Percentiles rank a stretch among this genome's conserved stretches.
phyloP scores from a whole-genome alignment of 495 filamentous ascomycete species.

The Aspergillus steynii region DNA sequence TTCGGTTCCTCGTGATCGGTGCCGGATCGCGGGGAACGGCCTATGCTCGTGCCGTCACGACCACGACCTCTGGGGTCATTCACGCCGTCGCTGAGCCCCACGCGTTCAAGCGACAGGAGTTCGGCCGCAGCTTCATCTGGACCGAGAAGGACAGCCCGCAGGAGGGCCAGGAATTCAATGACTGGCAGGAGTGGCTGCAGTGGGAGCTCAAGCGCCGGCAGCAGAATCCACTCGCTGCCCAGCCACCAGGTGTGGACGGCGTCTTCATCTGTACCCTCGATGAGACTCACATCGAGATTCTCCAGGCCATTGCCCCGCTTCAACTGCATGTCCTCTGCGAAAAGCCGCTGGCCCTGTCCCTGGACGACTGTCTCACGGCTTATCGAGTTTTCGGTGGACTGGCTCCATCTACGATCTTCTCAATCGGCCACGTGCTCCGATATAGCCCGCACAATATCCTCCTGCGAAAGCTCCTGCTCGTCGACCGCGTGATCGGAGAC shows the following conservation, averaged over 20 bases:
- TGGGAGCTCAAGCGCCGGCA: slow-evolving; percentile 61
- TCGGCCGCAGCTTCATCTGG: slow-evolving; percentile 72
- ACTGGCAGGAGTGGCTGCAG: slow-evolving; percentile 71
- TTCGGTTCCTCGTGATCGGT: slow-evolving; percentile 75
- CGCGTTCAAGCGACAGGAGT: slow-evolving; percentile 67
- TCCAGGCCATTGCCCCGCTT: slow-evolving; percentile 66
- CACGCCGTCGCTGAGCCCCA: slow-evolving; percentile 82
- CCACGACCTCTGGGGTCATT: slow-evolving; percentile 62
- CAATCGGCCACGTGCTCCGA: slow-evolving; percentile 75
- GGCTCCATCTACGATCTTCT: slow-evolving; percentile 54
- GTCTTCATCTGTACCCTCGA: slow-evolving; percentile 88
- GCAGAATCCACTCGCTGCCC: not conserved
- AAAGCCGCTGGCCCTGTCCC: slow-evolving; percentile 82
- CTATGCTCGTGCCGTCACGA: slow-evolving; percentile 67
- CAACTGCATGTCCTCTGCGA: slow-evolving; percentile 88
- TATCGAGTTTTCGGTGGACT: slow-evolving; percentile 53
- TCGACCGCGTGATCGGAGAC: slow-evolving; percentile 74
- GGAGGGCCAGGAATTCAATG: slow-evolving; percentile 62
- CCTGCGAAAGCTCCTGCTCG: slow-evolving; percentile 72
- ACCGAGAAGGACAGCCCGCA: slow-evolving; percentile 38
- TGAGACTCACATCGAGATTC: slow-evolving; percentile 80
- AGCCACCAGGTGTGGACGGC: slow-evolving; percentile 60
- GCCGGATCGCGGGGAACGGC: slow-evolving; percentile 81
- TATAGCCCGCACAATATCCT: slow-evolving; percentile 91
- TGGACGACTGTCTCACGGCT: slow-evolving; percentile 74